These are phyloP conservation scores for Pelargonium myrrhifolium DNA, from an alignment of 441 rosid genomes.

Conservation along the genomic window DNA sequence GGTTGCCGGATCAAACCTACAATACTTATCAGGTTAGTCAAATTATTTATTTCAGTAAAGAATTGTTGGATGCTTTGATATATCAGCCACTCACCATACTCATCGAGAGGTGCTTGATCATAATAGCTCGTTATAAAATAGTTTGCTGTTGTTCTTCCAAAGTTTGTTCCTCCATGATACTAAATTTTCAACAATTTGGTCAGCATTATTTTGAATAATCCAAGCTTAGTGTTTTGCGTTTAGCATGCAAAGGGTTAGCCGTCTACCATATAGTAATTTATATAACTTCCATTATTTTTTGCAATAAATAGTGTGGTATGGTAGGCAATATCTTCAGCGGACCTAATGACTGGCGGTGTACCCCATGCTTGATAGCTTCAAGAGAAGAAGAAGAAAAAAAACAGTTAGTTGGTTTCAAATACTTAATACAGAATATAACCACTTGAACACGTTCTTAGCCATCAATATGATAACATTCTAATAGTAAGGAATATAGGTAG, in stretches of 20 bases:
- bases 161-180: constrained; percentile 94
- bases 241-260: background rate
- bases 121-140: constrained; percentile 69
- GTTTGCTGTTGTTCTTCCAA: constrained; percentile 71
- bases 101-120: constrained; percentile 90
- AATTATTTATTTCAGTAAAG: background rate
- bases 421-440: background rate
- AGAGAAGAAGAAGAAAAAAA: background rate
- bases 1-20: constrained; percentile 74
- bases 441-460: too few species aligned
- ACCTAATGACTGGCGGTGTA: constrained; percentile 49
- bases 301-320: constrained; percentile 58
- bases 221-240: background rate
- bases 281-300: constrained; percentile 44
- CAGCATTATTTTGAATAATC: background rate
- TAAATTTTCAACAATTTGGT: constrained; percentile 12
- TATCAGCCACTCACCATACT: constrained; percentile 48
- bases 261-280: constrained; percentile 61
- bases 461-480: too few species aligned
- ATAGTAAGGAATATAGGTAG: too few species aligned
- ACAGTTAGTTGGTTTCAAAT: background rate
- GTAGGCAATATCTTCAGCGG: constrained; percentile 60
- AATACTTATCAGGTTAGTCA: background rate
- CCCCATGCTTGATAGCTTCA: constrained; percentile 60
- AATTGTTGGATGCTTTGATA: background rate